Conservation (phyloP, 2,329 filamentous ascomycete species). For the Septoria linicola region DNA sequence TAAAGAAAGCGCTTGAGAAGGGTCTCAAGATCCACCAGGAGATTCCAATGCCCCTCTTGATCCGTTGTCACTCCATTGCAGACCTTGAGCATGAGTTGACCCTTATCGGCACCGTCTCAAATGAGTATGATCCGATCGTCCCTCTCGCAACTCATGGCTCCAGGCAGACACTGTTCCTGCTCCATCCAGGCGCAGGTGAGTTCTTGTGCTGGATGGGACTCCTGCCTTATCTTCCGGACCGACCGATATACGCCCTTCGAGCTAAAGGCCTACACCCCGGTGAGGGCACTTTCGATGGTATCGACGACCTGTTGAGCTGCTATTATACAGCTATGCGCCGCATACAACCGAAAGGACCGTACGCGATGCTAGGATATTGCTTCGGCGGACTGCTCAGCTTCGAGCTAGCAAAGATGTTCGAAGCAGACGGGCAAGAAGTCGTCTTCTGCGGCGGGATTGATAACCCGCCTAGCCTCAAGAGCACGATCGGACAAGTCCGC, state of each 20-base stretch:
- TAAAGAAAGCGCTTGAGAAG: slow-evolving; percentile 26
- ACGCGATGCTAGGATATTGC: slow-evolving; percentile 54
- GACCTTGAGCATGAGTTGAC: slow-evolving; percentile 24
- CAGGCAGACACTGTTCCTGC: slow-evolving; percentile 38
- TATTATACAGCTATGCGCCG: slow-evolving; percentile 46
- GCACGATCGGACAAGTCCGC: slow-evolving; percentile 22
- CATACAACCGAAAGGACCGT: slow-evolving; percentile 51
- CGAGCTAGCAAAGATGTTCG: slow-evolving; percentile 50
- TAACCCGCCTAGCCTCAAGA: slow-evolving; percentile 50
- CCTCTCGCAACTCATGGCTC: slow-evolving; percentile 30
- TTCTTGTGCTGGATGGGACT: slow-evolving; percentile 43
- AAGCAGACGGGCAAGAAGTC: slow-evolving; percentile 38
- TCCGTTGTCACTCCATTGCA: slow-evolving; percentile 24
- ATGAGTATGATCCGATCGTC: slow-evolving; percentile 38
- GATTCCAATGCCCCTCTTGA: slow-evolving; percentile 21
- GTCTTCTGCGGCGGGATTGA: slow-evolving; percentile 50
- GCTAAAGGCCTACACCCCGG: slow-evolving; percentile 46
- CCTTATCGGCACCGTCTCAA: slow-evolving; percentile 21
- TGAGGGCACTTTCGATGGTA: slow-evolving; percentile 41
- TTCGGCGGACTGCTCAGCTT: slow-evolving; percentile 54
- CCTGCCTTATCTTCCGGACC: slow-evolving; percentile 41
- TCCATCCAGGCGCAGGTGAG: slow-evolving; percentile 44
- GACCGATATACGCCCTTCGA: slow-evolving; percentile 51
- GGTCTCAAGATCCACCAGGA: slow-evolving; percentile 24
- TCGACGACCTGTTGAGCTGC: slow-evolving; percentile 43